Evolutionary conservation across 345 rosid species (phyloP), one percentile per base, ranked within the genome.

Genomic region (Eucalyptus curtisii): DNA sequence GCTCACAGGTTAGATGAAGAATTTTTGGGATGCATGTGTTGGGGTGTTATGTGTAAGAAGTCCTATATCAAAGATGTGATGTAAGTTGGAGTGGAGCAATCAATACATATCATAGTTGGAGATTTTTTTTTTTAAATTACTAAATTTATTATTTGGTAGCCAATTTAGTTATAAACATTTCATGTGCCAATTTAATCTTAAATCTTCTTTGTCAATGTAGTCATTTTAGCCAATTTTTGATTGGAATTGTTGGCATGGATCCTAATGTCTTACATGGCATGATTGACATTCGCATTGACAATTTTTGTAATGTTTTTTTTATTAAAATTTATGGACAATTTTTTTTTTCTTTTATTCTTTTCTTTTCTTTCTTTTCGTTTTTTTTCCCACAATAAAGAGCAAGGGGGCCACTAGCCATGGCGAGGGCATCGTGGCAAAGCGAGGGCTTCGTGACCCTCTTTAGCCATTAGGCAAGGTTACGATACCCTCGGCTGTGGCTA

Each of bases 221-320:
- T 64, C 5, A 2, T 15, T 66, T 66, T 8, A 66, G 5, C 1
- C 11, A 31, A n/a, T 31, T 66, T 66, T 66, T 13, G 22, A 66
- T 15, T 16, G 3, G 31, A 66, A 14, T 66, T 17, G 5, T 3
- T 15, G 0, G 0, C 0, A 1, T n/a, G 3, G 11, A 66, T 13
- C 20, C 0, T 4, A 8, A 15, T 16, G 4, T 66, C 11, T 14
- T 15, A 66, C 2, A 2, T 1, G 22, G 1, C 22, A 66, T 31
- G 10, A 17, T 17, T 16, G 22, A 3, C 3, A 12, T 59, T 59
- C 31, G 3, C 2, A 59, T 59, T 4, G 22, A 66, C 3, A 66
- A 66, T 15, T 66, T 31, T 66, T 31, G 20, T n/a, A 66, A 66
- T 6, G 4, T 55, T 8, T 55, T 64, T 13, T 31, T 40, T 40